Evolutionary conservation across 1,284 basidiomycete species (phyloP).

Genomic region (Fomitopsis schrenkii): DNA sequence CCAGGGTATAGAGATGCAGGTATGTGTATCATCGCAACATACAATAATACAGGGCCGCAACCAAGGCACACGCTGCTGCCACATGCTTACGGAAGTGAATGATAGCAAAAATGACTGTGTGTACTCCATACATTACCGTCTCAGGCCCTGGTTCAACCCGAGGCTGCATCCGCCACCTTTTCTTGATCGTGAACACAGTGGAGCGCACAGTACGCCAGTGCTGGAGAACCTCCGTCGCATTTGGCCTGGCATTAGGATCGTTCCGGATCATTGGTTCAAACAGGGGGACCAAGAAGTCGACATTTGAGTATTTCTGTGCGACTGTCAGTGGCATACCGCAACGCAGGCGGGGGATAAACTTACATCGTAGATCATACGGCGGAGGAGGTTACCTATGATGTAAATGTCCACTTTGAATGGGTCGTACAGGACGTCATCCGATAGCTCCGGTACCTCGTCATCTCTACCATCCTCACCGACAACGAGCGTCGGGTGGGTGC

Average conservation of each 20-base stretch:
- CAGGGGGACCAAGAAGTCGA: slow-evolving; percentile 19
- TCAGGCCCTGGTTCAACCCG: background rate
- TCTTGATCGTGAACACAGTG: background rate
- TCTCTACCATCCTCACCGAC: slow-evolving; percentile 18
- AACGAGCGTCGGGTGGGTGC: slow-evolving; percentile 6
- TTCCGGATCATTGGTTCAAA: slow-evolving; percentile 14
- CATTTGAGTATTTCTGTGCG: slow-evolving; percentile 17
- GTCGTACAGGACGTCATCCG: slow-evolving; percentile 21
- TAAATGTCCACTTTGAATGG: slow-evolving; percentile 28
- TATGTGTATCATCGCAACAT: too few species aligned
- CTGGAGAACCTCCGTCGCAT: slow-evolving; percentile 5
- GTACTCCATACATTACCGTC: background rate
- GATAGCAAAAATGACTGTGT: background rate
- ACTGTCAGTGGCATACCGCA: too few species aligned
- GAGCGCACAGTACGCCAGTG: background rate
- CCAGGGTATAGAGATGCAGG: too few species aligned
- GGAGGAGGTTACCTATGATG: slow-evolving; percentile 19
- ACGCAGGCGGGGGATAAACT: background rate
- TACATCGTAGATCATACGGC: background rate
- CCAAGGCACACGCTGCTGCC: too few species aligned
- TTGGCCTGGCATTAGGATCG: slow-evolving; percentile 16
- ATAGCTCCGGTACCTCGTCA: slow-evolving; percentile 24
- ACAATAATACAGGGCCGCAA: too few species aligned
- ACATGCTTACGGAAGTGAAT: too few species aligned
- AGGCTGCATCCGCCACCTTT: background rate